phyloP scores from a whole-genome alignment of 1,139 yeast species.

The Magnusiomyces tetraspermus region DNA sequence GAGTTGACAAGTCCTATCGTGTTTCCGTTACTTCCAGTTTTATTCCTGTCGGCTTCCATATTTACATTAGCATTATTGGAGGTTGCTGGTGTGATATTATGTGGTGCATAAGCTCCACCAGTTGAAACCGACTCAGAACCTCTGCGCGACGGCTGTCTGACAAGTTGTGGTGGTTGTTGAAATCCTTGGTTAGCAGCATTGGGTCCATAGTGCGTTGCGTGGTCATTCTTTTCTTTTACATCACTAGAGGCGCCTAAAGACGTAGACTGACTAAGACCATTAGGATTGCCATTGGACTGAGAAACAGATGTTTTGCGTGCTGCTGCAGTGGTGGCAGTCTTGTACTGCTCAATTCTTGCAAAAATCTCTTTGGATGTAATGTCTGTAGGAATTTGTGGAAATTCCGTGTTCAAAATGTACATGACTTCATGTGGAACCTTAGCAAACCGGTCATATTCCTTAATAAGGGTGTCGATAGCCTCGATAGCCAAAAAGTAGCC shows the following conservation, averaged over 20 bases:
- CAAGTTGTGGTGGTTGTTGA: too few relatives aligned
- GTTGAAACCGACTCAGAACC: too few relatives aligned
- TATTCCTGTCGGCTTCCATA: not conserved
- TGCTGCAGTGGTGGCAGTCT: slow-evolving; percentile 7
- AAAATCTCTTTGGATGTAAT: slow-evolving; percentile 29
- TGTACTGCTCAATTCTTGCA: slow-evolving; percentile 23
- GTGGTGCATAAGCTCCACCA: too few relatives aligned
- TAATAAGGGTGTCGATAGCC: slow-evolving; percentile 76
- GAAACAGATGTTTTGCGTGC: slow-evolving; percentile 6
- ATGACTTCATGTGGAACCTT: slow-evolving; percentile 53
- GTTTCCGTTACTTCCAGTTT: not conserved
- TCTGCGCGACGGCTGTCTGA: too few relatives aligned
- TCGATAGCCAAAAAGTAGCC: slow-evolving; percentile 73
- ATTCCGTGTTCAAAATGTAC: slow-evolving; percentile 19
- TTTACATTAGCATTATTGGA: not conserved
- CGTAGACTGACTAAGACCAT: not conserved
- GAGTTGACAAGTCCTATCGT: not conserved
- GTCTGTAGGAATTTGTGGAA: not conserved
- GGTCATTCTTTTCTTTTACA: not conserved
- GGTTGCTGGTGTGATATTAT: too few relatives aligned
- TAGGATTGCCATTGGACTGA: not conserved
- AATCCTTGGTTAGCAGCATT: too few relatives aligned
- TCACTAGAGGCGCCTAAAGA: too few relatives aligned
- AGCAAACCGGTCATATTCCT: slow-evolving; percentile 71
- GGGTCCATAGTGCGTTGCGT: too few relatives aligned